Conservation (phyloP, 345 rosid genomes). For the Eucalyptus cloeziana region DNA sequence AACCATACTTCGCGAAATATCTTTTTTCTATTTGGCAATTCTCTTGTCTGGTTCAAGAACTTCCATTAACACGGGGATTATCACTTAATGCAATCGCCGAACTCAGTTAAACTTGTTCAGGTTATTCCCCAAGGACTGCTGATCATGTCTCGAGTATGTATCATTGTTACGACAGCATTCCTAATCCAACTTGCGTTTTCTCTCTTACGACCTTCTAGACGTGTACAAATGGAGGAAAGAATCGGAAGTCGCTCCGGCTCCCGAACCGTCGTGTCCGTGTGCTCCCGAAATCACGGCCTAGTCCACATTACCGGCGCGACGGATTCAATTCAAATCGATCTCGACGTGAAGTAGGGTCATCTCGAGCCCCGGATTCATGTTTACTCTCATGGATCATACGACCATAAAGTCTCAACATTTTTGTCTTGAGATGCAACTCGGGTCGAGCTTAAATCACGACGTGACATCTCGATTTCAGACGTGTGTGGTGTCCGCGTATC, state of each 20-base stretch:
- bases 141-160: not conserved
- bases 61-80: not conserved
- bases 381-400: not conserved
- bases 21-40: not conserved
- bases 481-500: accelerated
- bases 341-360: not conserved
- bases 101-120: not conserved
- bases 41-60: not conserved
- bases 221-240: not conserved
- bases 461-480: not conserved
- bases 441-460: not conserved
- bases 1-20: accelerated
- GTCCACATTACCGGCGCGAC: not conserved
- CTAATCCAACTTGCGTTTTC: not conserved
- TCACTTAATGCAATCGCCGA: not conserved
- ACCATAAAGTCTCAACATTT: accelerated
- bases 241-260: not conserved
- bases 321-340: not conserved
- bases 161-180: not conserved
- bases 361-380: not conserved
- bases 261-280: not conserved
- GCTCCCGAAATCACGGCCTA: not conserved
- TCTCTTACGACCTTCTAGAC: not conserved
- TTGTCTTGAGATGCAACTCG: not conserved
- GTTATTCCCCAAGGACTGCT: not conserved